Conservation (phyloP, 2,329 filamentous ascomycete species). For the Ilyonectria robusta region DNA sequence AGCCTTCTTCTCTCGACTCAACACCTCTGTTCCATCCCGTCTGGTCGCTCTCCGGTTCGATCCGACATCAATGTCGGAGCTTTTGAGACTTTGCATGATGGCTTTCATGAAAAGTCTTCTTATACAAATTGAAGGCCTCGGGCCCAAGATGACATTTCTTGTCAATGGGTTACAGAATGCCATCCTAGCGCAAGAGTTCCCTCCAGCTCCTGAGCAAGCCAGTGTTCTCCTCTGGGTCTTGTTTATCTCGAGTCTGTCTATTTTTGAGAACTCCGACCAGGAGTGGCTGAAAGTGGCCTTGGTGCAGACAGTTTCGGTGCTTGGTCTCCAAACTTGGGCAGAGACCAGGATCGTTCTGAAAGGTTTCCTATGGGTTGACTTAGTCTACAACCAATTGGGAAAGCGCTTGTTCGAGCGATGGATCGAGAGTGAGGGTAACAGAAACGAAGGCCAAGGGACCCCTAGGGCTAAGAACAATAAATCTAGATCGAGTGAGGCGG, state of each 20-base stretch:
- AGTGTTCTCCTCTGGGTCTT: conserved; percentile 28
- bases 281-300: conserved; percentile 24
- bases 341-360: conserved; percentile 17
- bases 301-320: background rate
- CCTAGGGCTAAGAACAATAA: background rate
- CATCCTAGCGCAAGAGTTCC: conserved; percentile 17
- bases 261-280: conserved; percentile 30
- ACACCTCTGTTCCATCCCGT: conserved; percentile 42
- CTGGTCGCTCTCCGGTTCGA: conserved; percentile 39
- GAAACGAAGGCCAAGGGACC: background rate
- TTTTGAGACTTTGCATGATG: conserved; percentile 42
- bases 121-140: conserved; percentile 30
- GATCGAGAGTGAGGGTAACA: background rate
- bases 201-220: conserved; percentile 6
- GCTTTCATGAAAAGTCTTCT: conserved; percentile 42
- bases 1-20: conserved; percentile 37
- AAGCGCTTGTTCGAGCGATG: conserved; percentile 13
- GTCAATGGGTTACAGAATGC: background rate
- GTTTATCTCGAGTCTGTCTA: conserved; percentile 19
- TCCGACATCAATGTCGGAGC: conserved; percentile 22
- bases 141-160: conserved; percentile 17
- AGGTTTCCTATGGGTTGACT: conserved; percentile 25
- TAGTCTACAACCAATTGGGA: conserved; percentile 12
- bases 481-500: background rate
- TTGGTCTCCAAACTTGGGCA: conserved; percentile 14